These are phyloP conservation scores for Crithidia expoeki DNA, from an alignment of 208 protist genomes.

Conservation along the genomic window DNA sequence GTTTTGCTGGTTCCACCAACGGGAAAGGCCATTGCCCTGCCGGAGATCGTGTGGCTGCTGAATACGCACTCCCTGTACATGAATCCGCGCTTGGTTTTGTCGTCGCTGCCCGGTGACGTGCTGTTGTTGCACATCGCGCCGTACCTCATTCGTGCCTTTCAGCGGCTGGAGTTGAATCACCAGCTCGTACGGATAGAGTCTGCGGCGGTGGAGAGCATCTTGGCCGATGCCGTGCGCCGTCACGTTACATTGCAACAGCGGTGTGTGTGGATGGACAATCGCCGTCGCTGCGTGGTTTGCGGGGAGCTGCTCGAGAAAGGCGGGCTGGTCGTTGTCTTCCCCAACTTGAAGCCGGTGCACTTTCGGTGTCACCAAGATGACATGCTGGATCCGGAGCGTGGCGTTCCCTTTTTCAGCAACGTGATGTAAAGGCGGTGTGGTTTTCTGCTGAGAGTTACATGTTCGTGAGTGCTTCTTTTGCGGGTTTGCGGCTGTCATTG, in stretches of 20 bases:
- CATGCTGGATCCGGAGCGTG: constrained; percentile 59
- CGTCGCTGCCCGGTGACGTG: constrained; percentile 46
- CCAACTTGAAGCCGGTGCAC: constrained; percentile 63
- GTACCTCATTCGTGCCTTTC: constrained; percentile 51
- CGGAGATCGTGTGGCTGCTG: constrained; percentile 46
- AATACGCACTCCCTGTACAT: constrained; percentile 37
- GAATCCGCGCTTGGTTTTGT: constrained; percentile 39
- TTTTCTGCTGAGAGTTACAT: no score
- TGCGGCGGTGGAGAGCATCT: constrained; percentile 18
- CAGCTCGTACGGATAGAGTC: constrained; percentile 31
- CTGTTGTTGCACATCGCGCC: constrained; percentile 35
- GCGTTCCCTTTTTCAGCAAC: constrained; percentile 30
- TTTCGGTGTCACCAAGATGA: constrained; percentile 50
- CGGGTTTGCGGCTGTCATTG: background rate
- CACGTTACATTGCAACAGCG: constrained; percentile 42
- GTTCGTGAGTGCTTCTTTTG: background rate
- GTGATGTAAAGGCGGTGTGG: background rate
- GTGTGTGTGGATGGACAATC: constrained; percentile 44
- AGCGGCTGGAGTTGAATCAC: constrained; percentile 34
- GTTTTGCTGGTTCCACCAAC: constrained; percentile 48
- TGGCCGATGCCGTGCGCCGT: constrained; percentile 30
- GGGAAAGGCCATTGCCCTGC: constrained; percentile 11
- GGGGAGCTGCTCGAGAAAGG: constrained; percentile 30
- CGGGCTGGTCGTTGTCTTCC: constrained; percentile 50
- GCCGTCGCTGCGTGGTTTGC: constrained; percentile 49